phyloP scores from a whole-genome alignment of 176 grass and related monocot genomes.

The Leersia perrieri region DNA sequence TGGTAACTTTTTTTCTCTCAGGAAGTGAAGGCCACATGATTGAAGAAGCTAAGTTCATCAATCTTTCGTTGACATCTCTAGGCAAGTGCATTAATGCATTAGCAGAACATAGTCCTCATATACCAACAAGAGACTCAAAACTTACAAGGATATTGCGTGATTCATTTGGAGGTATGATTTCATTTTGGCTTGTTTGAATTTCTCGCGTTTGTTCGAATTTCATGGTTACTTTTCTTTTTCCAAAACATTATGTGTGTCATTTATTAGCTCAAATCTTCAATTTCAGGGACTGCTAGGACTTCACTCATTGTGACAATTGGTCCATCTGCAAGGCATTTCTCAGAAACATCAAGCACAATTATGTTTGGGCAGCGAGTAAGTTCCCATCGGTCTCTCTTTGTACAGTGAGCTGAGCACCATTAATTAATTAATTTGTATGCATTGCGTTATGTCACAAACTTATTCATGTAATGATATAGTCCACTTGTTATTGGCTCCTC shows the following conservation, averaged over 20 bases:
- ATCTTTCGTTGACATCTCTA: slow-evolving; percentile 88
- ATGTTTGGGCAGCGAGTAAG: slow-evolving; percentile 95
- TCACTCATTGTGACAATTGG: slow-evolving; percentile 94
- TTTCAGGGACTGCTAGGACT: slow-evolving; percentile 85
- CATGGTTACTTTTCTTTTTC: background rate
- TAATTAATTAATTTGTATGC: slow-evolving; percentile 19
- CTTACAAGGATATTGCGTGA: slow-evolving; percentile 95
- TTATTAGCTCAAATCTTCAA: slow-evolving; percentile 24
- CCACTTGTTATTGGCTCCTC: background rate
- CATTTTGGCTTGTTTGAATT: background rate
- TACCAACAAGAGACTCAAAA: slow-evolving; percentile 95
- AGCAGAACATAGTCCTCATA: slow-evolving; percentile 88
- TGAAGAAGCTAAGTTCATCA: slow-evolving; percentile 98
- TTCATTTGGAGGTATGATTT: slow-evolving; percentile 87
- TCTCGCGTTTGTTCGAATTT: background rate
- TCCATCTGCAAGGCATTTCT: slow-evolving; percentile 79
- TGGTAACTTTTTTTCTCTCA: slow-evolving; percentile 32
- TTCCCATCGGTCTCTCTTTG: too few relatives aligned
- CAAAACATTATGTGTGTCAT: background rate
- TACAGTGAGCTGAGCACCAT: background rate
- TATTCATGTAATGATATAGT: slow-evolving; percentile 15
- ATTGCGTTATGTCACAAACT: background rate
- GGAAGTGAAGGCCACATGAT: slow-evolving; percentile 98
- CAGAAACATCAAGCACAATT: slow-evolving; percentile 95
- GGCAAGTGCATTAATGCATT: slow-evolving; percentile 97